Evolutionary conservation across 148 eudicot species (phyloP), one percentile per base, ranked within the genome.

Genomic region (Rhododendron henanense): DNA sequence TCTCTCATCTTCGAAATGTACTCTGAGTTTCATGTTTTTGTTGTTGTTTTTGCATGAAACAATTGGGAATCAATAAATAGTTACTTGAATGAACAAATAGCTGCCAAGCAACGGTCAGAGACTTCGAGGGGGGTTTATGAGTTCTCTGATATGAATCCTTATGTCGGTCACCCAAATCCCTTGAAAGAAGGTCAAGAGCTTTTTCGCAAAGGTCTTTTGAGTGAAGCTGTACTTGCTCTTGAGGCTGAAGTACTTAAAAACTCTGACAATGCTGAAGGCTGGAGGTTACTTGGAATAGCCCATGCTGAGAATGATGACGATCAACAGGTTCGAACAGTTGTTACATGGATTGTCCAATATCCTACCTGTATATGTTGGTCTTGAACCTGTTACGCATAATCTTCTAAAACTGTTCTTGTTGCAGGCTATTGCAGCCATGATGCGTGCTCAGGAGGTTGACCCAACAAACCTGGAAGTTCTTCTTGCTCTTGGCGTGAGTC

Each of bases 301-400:
- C 95, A 97, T 92, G 99, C 99, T 31, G 99, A 97, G 89, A 97
- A 97, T 91, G 99, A 97, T 85, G 99, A 97, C 88, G 98, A 97
- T 89, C 98, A 97, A 87, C 99, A 97, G 98, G 99, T 97, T 78
- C 63, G 85, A 45, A 77, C 47, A 71, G 47, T 84, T 33, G 47
- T 57, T 87, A 53, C 84, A 61, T 79, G 10, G 55, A 84, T 84
- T 78, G n/a, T 87, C 82, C 48, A 47, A 21, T 78, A 8, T 83
- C 76, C 33, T 83, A 48, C n/a, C 37, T 33, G 75, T 50, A 45
- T 61, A 35, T 67, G 15, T 65, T 87, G 61, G 37, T 87, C 67
- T 87, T 21, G 33, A 48, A 57, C 6, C 48, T 79, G 50, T 15
- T 79, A 61, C 25, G 10, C 14, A 69, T 50, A n/a, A 44, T 37